Evolutionary conservation across 768 basidiomycete species (phyloP).

Genomic region (Trametopsis cervina): DNA sequence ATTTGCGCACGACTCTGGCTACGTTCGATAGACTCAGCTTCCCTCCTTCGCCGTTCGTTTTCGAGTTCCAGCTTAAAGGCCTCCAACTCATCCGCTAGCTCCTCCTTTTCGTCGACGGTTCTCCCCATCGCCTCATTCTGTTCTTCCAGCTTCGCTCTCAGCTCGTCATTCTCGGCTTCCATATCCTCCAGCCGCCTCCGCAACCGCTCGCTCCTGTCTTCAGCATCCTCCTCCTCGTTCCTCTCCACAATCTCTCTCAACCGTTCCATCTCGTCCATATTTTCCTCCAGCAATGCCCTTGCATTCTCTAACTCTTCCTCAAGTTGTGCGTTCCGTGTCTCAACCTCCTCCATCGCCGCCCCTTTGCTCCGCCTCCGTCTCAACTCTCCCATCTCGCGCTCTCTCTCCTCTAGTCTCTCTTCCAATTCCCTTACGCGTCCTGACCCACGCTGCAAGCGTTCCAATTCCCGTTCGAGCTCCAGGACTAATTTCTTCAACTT

Average conservation of each 20-base stretch:
- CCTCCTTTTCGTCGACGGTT: conserved; percentile 67
- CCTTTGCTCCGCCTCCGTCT: conserved; percentile 36
- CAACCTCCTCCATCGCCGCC: conserved; percentile 42
- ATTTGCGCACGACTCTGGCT: conserved; percentile 68
- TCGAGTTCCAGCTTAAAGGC: conserved; percentile 61
- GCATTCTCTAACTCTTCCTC: conserved; percentile 71
- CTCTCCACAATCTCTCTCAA: conserved; percentile 63
- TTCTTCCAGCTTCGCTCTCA: conserved; percentile 50
- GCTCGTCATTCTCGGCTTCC: conserved; percentile 56
- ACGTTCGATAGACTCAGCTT: conserved; percentile 60
- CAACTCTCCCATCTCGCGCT: conserved; percentile 62
- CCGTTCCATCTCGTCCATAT: conserved; percentile 75
- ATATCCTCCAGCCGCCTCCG: conserved; percentile 49
- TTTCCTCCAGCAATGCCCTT: conserved; percentile 67
- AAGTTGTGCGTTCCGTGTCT: conserved; percentile 50
- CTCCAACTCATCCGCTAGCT: conserved; percentile 60
- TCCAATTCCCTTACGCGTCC: conserved; percentile 48
- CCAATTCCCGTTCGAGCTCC: conserved; percentile 76
- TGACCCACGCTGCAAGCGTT: conserved; percentile 47
- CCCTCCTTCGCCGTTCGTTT: conserved; percentile 50
- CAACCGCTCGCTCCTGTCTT: conserved; percentile 36
- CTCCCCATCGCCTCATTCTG: conserved; percentile 47
- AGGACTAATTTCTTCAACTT: conserved; percentile 84
- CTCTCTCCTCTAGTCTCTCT: conserved; percentile 66
- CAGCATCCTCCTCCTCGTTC: conserved; percentile 33